Evolutionary conservation across 2,329 filamentous ascomycete genomes (phyloP), one percentile per base, ranked within the genome.

Genomic region (Ophiocordyceps australis): DNA sequence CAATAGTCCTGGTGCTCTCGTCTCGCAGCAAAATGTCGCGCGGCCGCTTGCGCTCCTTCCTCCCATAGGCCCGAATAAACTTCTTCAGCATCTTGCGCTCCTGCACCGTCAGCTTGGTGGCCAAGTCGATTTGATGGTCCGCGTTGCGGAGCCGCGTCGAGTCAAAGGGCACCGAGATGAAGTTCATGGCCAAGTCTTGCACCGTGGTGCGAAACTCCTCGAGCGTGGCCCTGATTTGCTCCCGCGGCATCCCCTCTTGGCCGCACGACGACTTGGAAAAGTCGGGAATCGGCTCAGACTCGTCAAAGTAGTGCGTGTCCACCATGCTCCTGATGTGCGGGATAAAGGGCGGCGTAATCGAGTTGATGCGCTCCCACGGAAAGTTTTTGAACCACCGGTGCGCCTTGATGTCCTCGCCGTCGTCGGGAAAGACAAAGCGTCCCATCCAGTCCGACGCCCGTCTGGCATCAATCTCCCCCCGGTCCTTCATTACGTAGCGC

Each of bases 231-330:
- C 40, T 35, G 4, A 48, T 43, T 7, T 52, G 47, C 10, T 45
- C 42, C 3, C 40, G 38, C 12, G 37, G 40, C 22, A 39, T 38
- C 12, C 40, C 33, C 7, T 33, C 38, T 20, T 40, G 41, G 2
- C 52, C 50, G 2, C 49, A 45, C 3, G 54, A 45, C 5, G 62
- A 65, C 16, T 61, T 57, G 3, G 64, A 58, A 57, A 62, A 58
- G 38, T 77, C 72, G 18, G 65, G 70, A 26, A 86, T 69, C 16
- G 74, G 60, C 21, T 79, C 71, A 35, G 82, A 79, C 25, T 83
- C 75, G 30, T 93, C 80, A 42, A 95, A 95, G 45, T 93, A 95
- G 39, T 77, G 80, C 1, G 83, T 89, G 42, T 85, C 78, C 26
- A 78, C 74, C 34, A 62, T 55, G 17, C 59, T 56, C 20, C 59